Conservation (phyloP, 2,329 filamentous ascomycete species). For the Pseudogymnoascus sp. region DNA sequence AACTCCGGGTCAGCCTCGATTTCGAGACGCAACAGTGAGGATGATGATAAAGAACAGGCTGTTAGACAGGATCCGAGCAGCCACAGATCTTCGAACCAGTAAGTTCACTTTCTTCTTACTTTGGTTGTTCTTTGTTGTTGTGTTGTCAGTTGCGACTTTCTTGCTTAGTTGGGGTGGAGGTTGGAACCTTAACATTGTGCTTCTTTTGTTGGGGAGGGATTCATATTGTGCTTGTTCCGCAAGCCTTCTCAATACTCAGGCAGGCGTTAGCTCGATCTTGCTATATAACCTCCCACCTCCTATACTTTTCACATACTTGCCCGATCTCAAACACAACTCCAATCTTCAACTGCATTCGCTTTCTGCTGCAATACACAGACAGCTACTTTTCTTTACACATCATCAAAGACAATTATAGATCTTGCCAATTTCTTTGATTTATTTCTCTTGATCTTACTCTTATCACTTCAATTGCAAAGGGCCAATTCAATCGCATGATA, state of each 20-base stretch:
- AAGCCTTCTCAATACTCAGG: not conserved
- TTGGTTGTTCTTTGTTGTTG: not conserved
- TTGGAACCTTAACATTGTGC: not conserved
- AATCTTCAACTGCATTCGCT: conserved; percentile 16
- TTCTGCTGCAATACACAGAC: not conserved
- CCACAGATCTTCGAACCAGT: conserved; percentile 69
- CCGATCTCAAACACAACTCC: not conserved
- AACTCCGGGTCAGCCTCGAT: conserved; percentile 80
- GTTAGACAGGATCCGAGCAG: conserved; percentile 61
- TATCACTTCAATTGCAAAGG: conserved; percentile 6
- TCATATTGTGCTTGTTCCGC: not conserved
- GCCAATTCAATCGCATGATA: conserved; percentile 12
- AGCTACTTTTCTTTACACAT: not conserved
- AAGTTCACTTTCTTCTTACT: conserved; percentile 40
- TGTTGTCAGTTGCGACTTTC: not conserved
- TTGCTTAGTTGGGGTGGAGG: not conserved
- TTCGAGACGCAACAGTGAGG: conserved; percentile 83
- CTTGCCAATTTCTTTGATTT: conserved; percentile 8
- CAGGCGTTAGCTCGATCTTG: not conserved
- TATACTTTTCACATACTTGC: conserved; percentile 5
- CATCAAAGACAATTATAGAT: not conserved
- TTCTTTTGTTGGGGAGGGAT: not conserved
- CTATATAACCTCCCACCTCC: not conserved
- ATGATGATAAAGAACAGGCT: conserved; percentile 77
- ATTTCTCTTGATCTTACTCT: conserved; percentile 10